phyloP scores from a whole-genome alignment of 805 yeast species.

The Saccharomyces eubayanus region DNA sequence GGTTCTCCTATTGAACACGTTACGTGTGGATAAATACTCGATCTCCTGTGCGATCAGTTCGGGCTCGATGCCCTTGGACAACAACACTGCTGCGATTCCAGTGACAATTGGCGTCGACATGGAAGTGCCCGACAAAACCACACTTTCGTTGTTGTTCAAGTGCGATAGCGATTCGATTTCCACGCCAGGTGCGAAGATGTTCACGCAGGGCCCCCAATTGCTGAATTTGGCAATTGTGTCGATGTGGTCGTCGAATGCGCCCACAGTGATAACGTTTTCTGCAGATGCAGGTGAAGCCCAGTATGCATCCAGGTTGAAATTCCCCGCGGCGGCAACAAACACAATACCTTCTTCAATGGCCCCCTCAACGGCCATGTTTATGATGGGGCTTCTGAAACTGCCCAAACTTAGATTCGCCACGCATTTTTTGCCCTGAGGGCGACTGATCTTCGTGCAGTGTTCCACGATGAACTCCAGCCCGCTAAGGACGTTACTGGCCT shows the following conservation, averaged over 20 bases:
- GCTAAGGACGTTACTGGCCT: conserved; percentile 53
- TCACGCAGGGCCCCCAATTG: conserved; percentile 93
- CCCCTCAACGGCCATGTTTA: conserved; percentile 69
- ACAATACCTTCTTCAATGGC: conserved; percentile 66
- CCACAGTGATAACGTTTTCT: conserved; percentile 64
- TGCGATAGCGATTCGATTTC: conserved; percentile 49
- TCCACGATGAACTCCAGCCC: conserved; percentile 63
- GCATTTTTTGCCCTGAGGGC: conserved; percentile 32
- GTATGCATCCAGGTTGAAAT: conserved; percentile 71
- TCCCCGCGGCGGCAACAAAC: conserved; percentile 82
- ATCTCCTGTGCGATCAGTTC: conserved; percentile 36
- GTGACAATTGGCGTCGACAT: conserved; percentile 75
- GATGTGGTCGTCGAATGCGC: conserved; percentile 72
- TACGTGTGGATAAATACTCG: conserved; percentile 39
- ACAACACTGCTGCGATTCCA: conserved; percentile 50
- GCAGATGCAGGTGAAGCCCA: conserved; percentile 81
- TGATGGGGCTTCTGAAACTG: conserved; percentile 53
- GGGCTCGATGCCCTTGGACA: conserved; percentile 43
- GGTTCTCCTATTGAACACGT: conserved; percentile 40
- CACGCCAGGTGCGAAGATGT: conserved; percentile 77
- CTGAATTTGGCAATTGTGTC: conserved; percentile 70
- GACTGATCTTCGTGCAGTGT: conserved; percentile 35
- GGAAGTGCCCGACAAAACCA: conserved; percentile 60
- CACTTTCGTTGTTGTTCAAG: conserved; percentile 11
- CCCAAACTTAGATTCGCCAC: conserved; percentile 81